phyloP scores from a whole-genome alignment of 2,329 filamentous ascomycete genomes.

The Escovopsis weberi region DNA sequence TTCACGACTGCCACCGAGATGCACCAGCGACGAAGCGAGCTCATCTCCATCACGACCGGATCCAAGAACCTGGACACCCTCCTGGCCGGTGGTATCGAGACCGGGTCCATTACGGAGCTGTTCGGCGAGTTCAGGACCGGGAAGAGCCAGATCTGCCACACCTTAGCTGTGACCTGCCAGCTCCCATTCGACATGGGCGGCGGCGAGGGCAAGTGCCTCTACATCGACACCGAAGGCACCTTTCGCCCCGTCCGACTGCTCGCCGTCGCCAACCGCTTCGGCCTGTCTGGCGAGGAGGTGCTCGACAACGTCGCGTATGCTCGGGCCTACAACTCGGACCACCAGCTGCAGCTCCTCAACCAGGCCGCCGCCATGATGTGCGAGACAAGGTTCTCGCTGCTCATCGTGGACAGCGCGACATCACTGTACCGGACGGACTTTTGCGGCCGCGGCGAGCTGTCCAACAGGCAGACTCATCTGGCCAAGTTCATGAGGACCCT shows the following conservation, averaged over 20 bases:
- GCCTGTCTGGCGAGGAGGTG: conserved; percentile 90
- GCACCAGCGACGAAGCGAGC: conserved; percentile 89
- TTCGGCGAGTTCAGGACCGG: conserved; percentile 97
- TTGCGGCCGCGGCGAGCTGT: conserved; percentile 88
- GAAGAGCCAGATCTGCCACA: conserved; percentile 98
- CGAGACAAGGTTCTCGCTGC: conserved; percentile 89
- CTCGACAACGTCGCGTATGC: conserved; percentile 98
- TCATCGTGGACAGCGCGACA: conserved; percentile 92
- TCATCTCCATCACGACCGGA: conserved; percentile 95
- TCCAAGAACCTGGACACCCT: conserved; percentile 96
- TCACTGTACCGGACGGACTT: conserved; percentile 94
- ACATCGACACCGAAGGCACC: conserved; percentile 96
- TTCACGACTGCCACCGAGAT: conserved; percentile 99
- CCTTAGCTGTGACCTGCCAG: conserved; percentile 94
- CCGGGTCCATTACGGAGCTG: conserved; percentile 92
- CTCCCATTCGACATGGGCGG: conserved; percentile 98
- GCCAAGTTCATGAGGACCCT: conserved; percentile 80
- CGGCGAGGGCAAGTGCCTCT: conserved; percentile 94
- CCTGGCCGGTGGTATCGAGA: conserved; percentile 87
- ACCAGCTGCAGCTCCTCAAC: conserved; percentile 87
- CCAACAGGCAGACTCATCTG: conserved; percentile 77
- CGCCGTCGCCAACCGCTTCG: conserved; percentile 86
- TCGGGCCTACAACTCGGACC: conserved; percentile 94
- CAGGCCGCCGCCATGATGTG: conserved; percentile 99
- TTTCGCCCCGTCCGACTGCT: conserved; percentile 86